Evolutionary conservation across 2,329 filamentous ascomycete genomes (phyloP).

Genomic region (Fusarium praegraminearum): DNA sequence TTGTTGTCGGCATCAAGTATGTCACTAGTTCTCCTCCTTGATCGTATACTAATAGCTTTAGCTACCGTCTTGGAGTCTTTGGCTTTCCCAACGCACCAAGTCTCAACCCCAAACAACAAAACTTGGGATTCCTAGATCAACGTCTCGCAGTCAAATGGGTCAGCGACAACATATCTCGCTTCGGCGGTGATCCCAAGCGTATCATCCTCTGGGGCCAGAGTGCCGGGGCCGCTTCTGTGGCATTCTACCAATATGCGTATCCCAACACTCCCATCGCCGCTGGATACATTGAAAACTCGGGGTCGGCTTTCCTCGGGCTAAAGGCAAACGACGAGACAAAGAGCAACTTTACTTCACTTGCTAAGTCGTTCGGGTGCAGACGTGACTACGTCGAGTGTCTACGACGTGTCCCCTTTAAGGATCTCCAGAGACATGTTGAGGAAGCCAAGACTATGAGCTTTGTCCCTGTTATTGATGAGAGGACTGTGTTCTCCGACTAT

Average conservation of each 20-base stretch:
- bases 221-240: conserved; percentile 10
- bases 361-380: conserved; percentile 3
- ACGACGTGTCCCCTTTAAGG: background rate
- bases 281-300: conserved; percentile 15
- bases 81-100: conserved; percentile 6
- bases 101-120: background rate
- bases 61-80: conserved; percentile 12
- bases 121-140: conserved; percentile 8
- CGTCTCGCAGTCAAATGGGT: conserved; percentile 18
- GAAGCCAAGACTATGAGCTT: conserved; percentile 4
- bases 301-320: background rate
- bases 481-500: conserved; percentile 7
- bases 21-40: background rate
- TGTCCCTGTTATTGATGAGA: conserved; percentile 7
- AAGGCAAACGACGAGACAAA: background rate
- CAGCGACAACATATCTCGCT: background rate
- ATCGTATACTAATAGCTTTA: background rate
- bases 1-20: conserved; percentile 20
- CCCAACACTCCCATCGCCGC: conserved; percentile 4
- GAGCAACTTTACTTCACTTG: conserved; percentile 6
- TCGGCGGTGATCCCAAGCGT: background rate
- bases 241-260: conserved; percentile 17
- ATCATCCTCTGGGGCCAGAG: conserved; percentile 19
- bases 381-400: conserved; percentile 4
- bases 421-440: conserved; percentile 8